Evolutionary conservation across 1,139 yeast genomes (phyloP).

Genomic region (Tardiomyces digboiensis): DNA sequence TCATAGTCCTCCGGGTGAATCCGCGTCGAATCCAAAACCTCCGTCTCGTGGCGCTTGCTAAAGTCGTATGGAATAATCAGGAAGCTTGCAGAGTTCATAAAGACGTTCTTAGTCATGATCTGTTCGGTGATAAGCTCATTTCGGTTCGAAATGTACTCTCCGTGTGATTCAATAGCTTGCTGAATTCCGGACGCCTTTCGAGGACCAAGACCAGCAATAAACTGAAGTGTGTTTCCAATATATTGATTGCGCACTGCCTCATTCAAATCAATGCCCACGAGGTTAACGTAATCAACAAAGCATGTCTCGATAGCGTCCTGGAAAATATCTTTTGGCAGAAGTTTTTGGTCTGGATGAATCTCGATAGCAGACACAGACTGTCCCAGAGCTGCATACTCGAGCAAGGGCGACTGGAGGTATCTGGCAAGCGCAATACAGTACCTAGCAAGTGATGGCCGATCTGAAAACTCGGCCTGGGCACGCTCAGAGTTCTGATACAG

Average conservation of each 20-base stretch:
- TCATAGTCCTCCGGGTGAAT: conserved; percentile 98
- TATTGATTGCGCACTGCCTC: conserved; percentile 76
- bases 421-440: conserved; percentile 88
- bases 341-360: conserved; percentile 66
- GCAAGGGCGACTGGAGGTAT: conserved; percentile 80
- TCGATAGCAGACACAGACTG: conserved; percentile 62
- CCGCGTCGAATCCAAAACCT: conserved; percentile 86
- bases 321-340: conserved; percentile 57
- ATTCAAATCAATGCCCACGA: conserved; percentile 90
- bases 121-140: conserved; percentile 74
- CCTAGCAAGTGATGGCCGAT: conserved; percentile 70
- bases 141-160: conserved; percentile 58
- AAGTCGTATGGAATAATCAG: conserved; percentile 67
- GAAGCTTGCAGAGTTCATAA: conserved; percentile 89
- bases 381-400: conserved; percentile 79
- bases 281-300: conserved; percentile 81
- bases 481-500: conserved; percentile 74
- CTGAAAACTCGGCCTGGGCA: conserved; percentile 77
- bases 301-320: conserved; percentile 66
- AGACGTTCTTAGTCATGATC: conserved; percentile 69
- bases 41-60: conserved; percentile 53
- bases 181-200: conserved; percentile 86
- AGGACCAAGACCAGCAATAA: conserved; percentile 88
- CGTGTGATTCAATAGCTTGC: conserved; percentile 71
- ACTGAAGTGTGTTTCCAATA: conserved; percentile 61